These are phyloP conservation scores for Trametes maxima DNA, from an alignment of 768 basidiomycete genomes.

Conservation along the genomic window DNA sequence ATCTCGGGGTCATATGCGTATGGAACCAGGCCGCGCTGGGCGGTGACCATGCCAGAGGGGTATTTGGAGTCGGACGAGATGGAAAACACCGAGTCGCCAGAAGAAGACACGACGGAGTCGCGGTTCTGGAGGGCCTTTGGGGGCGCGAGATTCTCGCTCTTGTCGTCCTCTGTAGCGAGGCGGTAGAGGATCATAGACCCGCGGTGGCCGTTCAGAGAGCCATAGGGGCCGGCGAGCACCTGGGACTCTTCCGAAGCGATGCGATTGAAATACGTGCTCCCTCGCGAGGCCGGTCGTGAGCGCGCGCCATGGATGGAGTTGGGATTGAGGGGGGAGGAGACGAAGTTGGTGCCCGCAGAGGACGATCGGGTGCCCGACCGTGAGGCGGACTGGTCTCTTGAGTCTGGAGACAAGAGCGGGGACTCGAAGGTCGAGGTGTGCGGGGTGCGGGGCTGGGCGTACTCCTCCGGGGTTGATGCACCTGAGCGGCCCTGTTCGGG, in stretches of 20 bases:
- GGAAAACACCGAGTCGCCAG: slow-evolving; percentile 52
- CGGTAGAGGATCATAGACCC: slow-evolving; percentile 73
- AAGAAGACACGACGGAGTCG: slow-evolving; percentile 52
- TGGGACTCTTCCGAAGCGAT: slow-evolving; percentile 49
- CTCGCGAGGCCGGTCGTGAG: slow-evolving; percentile 43
- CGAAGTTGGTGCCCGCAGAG: slow-evolving; percentile 37
- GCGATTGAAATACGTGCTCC: slow-evolving; percentile 45
- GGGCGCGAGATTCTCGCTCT: slow-evolving; percentile 40
- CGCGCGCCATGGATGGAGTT: slow-evolving; percentile 37
- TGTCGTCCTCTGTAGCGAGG: slow-evolving; percentile 46
- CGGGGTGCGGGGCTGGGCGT: slow-evolving; percentile 22
- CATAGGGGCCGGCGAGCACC: slow-evolving; percentile 39
- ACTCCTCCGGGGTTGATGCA: slow-evolving; percentile 23
- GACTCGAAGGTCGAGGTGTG: slow-evolving; percentile 33
- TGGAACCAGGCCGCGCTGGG: slow-evolving; percentile 49
- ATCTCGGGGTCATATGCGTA: slow-evolving; percentile 70
- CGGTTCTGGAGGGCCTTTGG: slow-evolving; percentile 32
- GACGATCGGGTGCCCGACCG: slow-evolving; percentile 30
- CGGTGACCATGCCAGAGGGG: slow-evolving; percentile 43
- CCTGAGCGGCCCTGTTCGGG: slow-evolving; percentile 20
- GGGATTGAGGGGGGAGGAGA: slow-evolving; percentile 58
- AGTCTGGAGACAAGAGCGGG: slow-evolving; percentile 34
- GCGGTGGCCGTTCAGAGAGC: slow-evolving; percentile 36
- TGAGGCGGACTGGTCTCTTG: slow-evolving; percentile 15
- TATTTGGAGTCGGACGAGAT: slow-evolving; percentile 66